Conservation (phyloP, 2,329 filamentous ascomycete species). For the Epichloe brachyelytri region DNA sequence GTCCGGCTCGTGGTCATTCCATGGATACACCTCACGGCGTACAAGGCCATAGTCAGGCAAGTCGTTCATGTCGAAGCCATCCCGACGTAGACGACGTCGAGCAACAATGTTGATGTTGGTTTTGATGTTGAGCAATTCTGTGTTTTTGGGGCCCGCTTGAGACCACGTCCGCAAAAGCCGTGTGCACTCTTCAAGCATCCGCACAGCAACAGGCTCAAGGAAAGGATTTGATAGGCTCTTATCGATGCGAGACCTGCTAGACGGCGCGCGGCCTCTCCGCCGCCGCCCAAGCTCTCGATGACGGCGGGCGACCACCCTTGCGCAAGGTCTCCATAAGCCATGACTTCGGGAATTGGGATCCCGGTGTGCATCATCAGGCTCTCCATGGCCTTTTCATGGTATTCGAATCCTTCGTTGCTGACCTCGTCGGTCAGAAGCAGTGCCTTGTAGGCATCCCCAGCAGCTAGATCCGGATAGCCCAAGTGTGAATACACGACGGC, state of each 20-base stretch:
- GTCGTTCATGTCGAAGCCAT: slow-evolving; percentile 35
- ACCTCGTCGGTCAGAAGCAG: slow-evolving; percentile 78
- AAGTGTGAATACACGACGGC: slow-evolving; percentile 59
- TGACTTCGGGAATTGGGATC: slow-evolving; percentile 28
- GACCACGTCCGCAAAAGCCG: slow-evolving; percentile 51
- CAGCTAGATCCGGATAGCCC: slow-evolving; percentile 80
- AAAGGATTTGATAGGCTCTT: slow-evolving; percentile 45
- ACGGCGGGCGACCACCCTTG: slow-evolving; percentile 21
- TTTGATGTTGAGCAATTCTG: slow-evolving; percentile 40
- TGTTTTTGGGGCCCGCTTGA: slow-evolving; percentile 39
- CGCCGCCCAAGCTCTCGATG: slow-evolving; percentile 20
- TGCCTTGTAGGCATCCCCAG: slow-evolving; percentile 80
- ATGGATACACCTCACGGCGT: slow-evolving; percentile 57
- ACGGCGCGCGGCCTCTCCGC: slow-evolving; percentile 21
- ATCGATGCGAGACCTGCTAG: slow-evolving; percentile 38
- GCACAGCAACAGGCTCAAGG: slow-evolving; percentile 46
- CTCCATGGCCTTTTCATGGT: slow-evolving; percentile 54
- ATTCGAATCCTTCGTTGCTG: slow-evolving; percentile 67
- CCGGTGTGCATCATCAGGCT: slow-evolving; percentile 27
- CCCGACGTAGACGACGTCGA: slow-evolving; percentile 31
- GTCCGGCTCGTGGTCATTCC: slow-evolving; percentile 56
- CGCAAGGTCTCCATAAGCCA: slow-evolving; percentile 30
- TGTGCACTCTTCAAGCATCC: slow-evolving; percentile 57
- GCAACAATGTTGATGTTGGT: slow-evolving; percentile 41
- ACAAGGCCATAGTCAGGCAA: slow-evolving; percentile 60